Base-by-base conservation (phyloP, 495 filamentous ascomycete genomes). In the Thozetella sp. region DNA sequence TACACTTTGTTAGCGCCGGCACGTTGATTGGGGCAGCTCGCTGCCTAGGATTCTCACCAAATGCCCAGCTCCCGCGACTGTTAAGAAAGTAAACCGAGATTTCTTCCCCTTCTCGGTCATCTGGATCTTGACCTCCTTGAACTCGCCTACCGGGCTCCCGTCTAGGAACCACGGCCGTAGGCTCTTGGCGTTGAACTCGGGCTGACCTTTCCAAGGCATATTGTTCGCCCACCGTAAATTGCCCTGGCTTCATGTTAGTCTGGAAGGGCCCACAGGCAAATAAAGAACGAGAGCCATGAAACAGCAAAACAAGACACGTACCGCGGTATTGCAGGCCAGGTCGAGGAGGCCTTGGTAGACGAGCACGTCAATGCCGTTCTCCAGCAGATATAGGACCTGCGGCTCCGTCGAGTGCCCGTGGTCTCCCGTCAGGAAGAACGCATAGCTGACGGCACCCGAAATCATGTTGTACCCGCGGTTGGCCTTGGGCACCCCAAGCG, bases 281-380 rank as follows among this genome's bases (percentile, higher is more conserved):
- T 6, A 37, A 6, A 37, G 30, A 17, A 37, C 30, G 17, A 37
- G 30, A 37, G 17, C 9, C 9, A 37, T 37, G 30, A 17, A 17
- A 17, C 30, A 9, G 6, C 11, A n/a, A n/a, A 48, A 20, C 11
- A n/a, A n/a, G 11, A 4, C 20, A 37, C 30, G 30, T 48, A 48
- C 43, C 43, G 43, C 43, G n/a, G 43, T 48, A n/a, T 48, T 48
- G 43, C 43, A 48, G n/a, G 43, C 43, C 11, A 48, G 43, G 20
- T 48, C 43, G 43, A 48, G 43, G n/a, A 48, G 11, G 6, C 43
- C 43, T 48, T 48, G 43, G 43, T 48, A 48, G 43, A 48, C n/a
- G 11, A 48, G 6, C 43, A 48, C 43, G n/a, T 48, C 43, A 19
- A 48, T 19, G 43, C 43, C 43, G n/a, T n/a, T 48, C 43, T 11